Base-by-base conservation (phyloP, 1,284 basidiomycete species). In the Cystobasidium pallidum region DNA sequence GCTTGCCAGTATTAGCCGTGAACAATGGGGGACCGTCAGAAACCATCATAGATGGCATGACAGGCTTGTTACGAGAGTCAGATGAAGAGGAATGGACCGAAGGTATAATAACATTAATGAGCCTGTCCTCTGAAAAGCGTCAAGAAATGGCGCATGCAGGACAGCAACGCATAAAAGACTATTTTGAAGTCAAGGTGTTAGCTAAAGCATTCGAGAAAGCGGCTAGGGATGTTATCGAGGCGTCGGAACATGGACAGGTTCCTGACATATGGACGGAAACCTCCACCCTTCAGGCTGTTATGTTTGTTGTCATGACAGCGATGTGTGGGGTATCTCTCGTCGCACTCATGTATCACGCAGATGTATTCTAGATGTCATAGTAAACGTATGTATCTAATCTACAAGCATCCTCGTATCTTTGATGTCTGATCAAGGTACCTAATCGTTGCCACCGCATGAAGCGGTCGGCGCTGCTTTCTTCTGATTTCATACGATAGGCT, bases 1-100 rank as follows among this genome's bases (percentile, higher is more conserved):
- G 92, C 0, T 80, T 98, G 0, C 93, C 94, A 0, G 91, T 99
- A 0, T 81, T 99, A 6, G 94, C 94, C 0, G 62, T 57, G 3
- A 84, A 94, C 80, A 90, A 86, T 63, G 95, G 96, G 39, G 95
- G 95, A 0, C 95, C 96, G 0, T 90, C 88, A 0, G 95, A 99
- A 82, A 95, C 90, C 55, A 83, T 97, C 24, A 81, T 94, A 11
- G 86, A 90, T 77, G 61, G 52, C 10, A 30, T 26, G 86, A 93
- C 61, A 86, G 91, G 91, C 7, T 74, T 81, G 13, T 83, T 95
- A 26, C 84, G 88, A 28, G 75, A 82, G 0, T 88, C 92, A 0
- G 83, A 86, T 15, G 78, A 87, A 0, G 81, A 84, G 0, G 79
- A 84, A 3, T 96, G 94, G 93, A 86, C 89, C 0, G 82, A 85